Percentiles rank a stretch among this genome's conserved stretches.
Evolutionary conservation across 1,284 basidiomycete species (phyloP).

Genomic region (Porogramme epimiltina): DNA sequence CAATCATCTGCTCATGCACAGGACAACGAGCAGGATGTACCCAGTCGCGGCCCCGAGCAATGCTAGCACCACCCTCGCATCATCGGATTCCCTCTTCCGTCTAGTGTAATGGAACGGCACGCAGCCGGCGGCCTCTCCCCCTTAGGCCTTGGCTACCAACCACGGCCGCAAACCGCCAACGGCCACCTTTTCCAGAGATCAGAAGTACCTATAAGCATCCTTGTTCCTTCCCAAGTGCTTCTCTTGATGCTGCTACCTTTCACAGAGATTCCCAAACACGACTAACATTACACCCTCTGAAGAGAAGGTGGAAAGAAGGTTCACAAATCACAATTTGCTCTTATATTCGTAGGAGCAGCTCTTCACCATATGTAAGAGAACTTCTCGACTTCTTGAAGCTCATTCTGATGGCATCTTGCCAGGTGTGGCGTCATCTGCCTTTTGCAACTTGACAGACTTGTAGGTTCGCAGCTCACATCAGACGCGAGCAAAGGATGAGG

Average conservation of each 20-base stretch:
- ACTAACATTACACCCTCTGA: conserved; percentile 21
- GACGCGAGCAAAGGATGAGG: not conserved
- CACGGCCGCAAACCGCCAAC: not conserved
- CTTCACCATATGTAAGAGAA: conserved; percentile 27
- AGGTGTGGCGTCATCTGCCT: conserved; percentile 40
- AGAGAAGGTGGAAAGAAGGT: conserved; percentile 18
- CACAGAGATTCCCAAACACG: conserved; percentile 2
- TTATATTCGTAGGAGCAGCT: conserved; percentile 35
- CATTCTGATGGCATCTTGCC: not conserved
- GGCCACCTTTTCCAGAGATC: not conserved
- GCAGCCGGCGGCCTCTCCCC: not conserved
- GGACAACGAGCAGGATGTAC: not conserved
- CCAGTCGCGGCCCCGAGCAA: not conserved
- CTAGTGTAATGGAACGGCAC: conserved; percentile 2
- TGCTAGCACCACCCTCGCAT: not conserved
- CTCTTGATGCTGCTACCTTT: not conserved
- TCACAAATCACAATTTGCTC: conserved; percentile 28
- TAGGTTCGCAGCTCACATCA: conserved; percentile 23
- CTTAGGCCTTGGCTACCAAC: not conserved
- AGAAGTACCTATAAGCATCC: not conserved
- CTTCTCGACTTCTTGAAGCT: not conserved
- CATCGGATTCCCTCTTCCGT: conserved; percentile 4
- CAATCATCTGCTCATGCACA: conserved; percentile 17
- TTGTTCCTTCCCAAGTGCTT: not conserved
- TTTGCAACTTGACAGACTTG: conserved; percentile 41